A percentile compares a stretch with the other conserved stretches of the same genome.
phyloP scores from a whole-genome alignment of 2,329 filamentous ascomycete genomes.

The Chaetothyriales sp. region DNA sequence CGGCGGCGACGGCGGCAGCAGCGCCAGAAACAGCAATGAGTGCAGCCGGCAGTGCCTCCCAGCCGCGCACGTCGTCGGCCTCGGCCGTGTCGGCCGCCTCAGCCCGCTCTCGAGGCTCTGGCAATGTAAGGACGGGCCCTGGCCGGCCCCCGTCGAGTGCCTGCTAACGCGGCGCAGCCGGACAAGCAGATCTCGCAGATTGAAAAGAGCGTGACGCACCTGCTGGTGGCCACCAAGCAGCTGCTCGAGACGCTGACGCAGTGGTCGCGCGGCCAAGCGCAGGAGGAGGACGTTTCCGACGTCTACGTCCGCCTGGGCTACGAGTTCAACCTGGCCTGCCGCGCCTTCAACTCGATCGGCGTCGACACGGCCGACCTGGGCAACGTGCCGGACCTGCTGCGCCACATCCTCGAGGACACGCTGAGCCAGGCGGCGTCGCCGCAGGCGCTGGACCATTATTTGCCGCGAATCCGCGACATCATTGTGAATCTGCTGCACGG shows the following conservation, averaged over 20 bases:
- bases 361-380: constrained; percentile 90
- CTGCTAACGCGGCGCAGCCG: constrained; percentile 33
- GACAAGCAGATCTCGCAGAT: constrained; percentile 81
- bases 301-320: constrained; percentile 96
- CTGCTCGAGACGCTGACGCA: constrained; percentile 92
- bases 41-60: constrained; percentile 3
- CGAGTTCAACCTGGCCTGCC: constrained; percentile 97
- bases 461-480: constrained; percentile 91
- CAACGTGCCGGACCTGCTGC: constrained; percentile 81
- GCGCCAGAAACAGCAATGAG: neutral
- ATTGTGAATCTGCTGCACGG: constrained; percentile 96
- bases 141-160: constrained; percentile 17
- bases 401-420: constrained; percentile 86
- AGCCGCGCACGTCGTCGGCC: constrained; percentile 9
- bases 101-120: constrained; percentile 8
- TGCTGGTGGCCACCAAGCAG: constrained; percentile 94
- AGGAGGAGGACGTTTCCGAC: constrained; percentile 90
- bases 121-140: constrained; percentile 31
- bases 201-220: constrained; percentile 95
- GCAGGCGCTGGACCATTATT: constrained; percentile 82
- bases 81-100: constrained; percentile 12
- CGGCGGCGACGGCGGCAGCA: too few species aligned
- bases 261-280: constrained; percentile 87
- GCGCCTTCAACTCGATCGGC: constrained; percentile 90
- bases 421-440: constrained; percentile 92